Evolutionary conservation across 768 basidiomycete species (phyloP).

Genomic region (Phylloporus rhodoxanthus): DNA sequence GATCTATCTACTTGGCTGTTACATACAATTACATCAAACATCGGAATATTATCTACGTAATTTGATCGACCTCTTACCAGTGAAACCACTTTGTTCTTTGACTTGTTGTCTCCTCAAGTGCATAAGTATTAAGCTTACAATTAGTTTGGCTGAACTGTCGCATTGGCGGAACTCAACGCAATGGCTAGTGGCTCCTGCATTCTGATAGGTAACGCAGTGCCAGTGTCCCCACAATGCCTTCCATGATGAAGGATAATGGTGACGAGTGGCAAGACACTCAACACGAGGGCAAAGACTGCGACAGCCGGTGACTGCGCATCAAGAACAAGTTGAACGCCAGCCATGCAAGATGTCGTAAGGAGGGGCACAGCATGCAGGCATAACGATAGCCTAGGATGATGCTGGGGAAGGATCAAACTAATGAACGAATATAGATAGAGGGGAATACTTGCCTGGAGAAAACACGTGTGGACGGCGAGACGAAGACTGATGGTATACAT

Average conservation of each 20-base stretch:
- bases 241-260: neutral
- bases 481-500: conserved; percentile 21
- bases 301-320: neutral
- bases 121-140: neutral
- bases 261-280: neutral
- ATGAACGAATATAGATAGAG: neutral
- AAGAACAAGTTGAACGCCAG: conserved; percentile 4
- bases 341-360: conserved; percentile 9
- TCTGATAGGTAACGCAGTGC: neutral
- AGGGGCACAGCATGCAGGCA: conserved; percentile 18
- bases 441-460: conserved; percentile 5
- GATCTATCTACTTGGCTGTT: no score
- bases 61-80: no score
- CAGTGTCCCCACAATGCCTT: neutral
- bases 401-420: neutral
- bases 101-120: neutral
- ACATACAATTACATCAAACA: no score
- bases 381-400: conserved; percentile 1
- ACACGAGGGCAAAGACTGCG: neutral
- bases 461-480: conserved; percentile 7
- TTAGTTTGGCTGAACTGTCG: neutral
- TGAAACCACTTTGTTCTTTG: no score
- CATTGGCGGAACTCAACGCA: neutral
- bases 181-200: neutral
- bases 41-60: no score